A percentile compares a stretch with the other conserved stretches of the same genome.
Evolutionary conservation across 1,284 basidiomycete species (phyloP).

Genomic region (Melampsora larici-populina): DNA sequence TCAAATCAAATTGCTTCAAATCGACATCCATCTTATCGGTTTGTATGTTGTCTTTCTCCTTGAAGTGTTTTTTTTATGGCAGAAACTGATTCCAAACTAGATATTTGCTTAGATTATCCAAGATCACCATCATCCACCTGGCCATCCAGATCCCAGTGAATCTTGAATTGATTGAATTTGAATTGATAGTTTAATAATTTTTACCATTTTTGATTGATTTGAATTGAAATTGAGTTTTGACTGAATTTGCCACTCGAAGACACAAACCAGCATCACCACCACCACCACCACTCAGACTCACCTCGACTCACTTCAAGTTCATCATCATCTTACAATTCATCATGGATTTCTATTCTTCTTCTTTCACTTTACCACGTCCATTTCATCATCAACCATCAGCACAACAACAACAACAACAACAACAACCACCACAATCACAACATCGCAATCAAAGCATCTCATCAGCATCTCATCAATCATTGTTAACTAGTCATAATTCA

Average conservation of each 20-base stretch:
- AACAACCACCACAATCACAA: background rate
- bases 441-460: background rate
- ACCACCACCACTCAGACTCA: background rate
- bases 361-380: constrained; percentile 25
- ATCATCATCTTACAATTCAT: background rate
- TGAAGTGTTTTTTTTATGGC: too few species aligned
- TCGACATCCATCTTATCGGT: too few species aligned
- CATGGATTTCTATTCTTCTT: constrained; percentile 41
- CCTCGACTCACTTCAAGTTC: background rate
- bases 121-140: too few species aligned
- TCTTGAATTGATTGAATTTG: too few species aligned
- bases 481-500: background rate
- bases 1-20: too few species aligned
- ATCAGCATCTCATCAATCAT: background rate
- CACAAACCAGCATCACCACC: background rate
- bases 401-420: background rate
- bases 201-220: constrained; percentile 4
- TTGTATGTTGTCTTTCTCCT: too few species aligned
- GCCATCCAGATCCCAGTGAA: too few species aligned
- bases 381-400: constrained; percentile 1
- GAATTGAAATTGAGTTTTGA: background rate
- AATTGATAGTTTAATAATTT: too few species aligned
- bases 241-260: background rate
- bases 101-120: too few species aligned
- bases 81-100: too few species aligned